phyloP scores from a whole-genome alignment of 139 green algal genomes.

The Volvox africanus region DNA sequence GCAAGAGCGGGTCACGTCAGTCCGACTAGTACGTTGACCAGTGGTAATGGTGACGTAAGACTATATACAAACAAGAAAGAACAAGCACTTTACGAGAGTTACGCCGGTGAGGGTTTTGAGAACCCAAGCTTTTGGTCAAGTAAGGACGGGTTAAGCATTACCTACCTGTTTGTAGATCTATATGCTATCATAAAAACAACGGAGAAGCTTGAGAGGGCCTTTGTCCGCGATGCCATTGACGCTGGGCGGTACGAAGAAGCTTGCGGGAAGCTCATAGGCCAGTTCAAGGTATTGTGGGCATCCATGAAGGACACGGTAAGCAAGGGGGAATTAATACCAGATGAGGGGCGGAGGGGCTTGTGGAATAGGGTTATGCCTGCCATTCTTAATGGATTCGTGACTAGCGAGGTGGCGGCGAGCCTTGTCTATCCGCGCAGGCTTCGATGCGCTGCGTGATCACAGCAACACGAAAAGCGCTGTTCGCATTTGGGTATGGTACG shows the following conservation, averaged over 20 bases:
- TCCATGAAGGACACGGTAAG: conserved; percentile 78
- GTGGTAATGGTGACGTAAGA: background rate
- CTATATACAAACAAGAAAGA: conserved; percentile 76
- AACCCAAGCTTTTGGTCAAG: background rate
- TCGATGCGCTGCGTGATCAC: too few relatives aligned
- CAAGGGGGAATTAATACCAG: too few relatives aligned
- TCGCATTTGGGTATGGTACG: too few relatives aligned
- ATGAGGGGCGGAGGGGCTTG: too few relatives aligned
- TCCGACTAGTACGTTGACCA: background rate
- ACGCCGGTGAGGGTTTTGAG: conserved; percentile 65
- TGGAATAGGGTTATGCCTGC: too few relatives aligned
- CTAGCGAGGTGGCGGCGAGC: too few relatives aligned
- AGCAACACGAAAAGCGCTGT: too few relatives aligned
- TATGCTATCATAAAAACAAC: conserved; percentile 95
- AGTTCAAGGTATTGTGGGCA: conserved; percentile 92
- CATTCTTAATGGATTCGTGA: too few relatives aligned
- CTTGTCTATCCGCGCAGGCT: too few relatives aligned
- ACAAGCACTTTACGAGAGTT: conserved; percentile 83
- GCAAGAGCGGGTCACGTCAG: background rate
- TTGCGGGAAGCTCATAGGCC: conserved; percentile 90
- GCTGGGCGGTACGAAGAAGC: conserved; percentile 87
- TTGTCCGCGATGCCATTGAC: conserved; percentile 81
- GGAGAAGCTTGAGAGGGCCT: conserved; percentile 93
- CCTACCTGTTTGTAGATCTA: conserved; percentile 74
- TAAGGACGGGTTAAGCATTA: background rate